Percentiles rank a stretch among this genome's conserved stretches.
Conservation (phyloP, 768 basidiomycete genomes). For the Trametes maxima region DNA sequence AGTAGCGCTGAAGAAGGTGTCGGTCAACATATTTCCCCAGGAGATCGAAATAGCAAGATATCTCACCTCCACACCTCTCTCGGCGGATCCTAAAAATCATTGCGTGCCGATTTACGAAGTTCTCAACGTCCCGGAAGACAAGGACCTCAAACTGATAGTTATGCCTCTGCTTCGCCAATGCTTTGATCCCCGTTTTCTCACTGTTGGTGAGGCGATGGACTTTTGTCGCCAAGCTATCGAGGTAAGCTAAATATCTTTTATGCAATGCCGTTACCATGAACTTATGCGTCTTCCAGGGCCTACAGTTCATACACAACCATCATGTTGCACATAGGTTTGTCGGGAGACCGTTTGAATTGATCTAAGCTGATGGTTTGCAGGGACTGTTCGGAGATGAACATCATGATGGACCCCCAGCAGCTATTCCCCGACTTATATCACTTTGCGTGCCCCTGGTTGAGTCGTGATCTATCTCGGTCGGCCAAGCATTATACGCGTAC, state of each 20-base stretch:
- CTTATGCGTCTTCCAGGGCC: not conserved
- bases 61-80: conserved; percentile 10
- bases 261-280: not conserved
- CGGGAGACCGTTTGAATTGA: conserved; percentile 1
- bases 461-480: conserved; percentile 27
- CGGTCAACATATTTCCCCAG: conserved; percentile 10
- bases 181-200: conserved; percentile 35
- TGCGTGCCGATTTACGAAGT: conserved; percentile 28
- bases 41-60: conserved; percentile 16
- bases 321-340: not conserved
- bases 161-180: conserved; percentile 36
- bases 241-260: conserved; percentile 18
- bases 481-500: conserved; percentile 33
- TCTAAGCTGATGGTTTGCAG: not conserved
- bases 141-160: conserved; percentile 27
- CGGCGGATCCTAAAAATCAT: conserved; percentile 28
- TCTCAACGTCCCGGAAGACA: conserved; percentile 17
- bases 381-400: conserved; percentile 21
- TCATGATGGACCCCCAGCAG: conserved; percentile 22
- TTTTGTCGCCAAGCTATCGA: conserved; percentile 39
- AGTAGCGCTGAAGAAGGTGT: conserved; percentile 10
- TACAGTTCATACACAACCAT: not conserved
- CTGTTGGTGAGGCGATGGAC: conserved; percentile 39
- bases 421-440: conserved; percentile 35
- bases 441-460: conserved; percentile 12